Evolutionary conservation across 192 early-diverging fungal genomes (phyloP).

Genomic region (Coemansia sp.): DNA sequence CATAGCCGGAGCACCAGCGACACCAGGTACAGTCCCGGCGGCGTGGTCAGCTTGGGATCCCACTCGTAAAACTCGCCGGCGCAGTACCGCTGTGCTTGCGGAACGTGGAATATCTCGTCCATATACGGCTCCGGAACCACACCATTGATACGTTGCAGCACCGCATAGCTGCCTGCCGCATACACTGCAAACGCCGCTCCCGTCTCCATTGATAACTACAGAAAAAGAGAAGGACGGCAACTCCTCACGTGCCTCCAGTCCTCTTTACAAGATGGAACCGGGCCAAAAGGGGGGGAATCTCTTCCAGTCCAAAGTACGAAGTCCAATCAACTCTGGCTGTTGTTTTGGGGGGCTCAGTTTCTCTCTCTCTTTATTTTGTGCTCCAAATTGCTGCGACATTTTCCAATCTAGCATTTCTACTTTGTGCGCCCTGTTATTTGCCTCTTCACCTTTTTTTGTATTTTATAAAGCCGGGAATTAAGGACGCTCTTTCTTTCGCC

Average conservation of each 20-base stretch:
- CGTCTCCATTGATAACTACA: background rate
- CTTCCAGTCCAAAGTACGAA: too few relatives aligned
- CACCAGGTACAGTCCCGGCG: slow-evolving; percentile 82
- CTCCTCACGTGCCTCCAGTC: too few relatives aligned
- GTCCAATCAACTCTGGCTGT: too few relatives aligned
- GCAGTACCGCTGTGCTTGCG: slow-evolving; percentile 88
- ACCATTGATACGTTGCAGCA: slow-evolving; percentile 20
- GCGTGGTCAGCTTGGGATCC: slow-evolving; percentile 97
- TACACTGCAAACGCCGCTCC: slow-evolving; percentile 24
- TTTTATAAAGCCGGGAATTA: background rate
- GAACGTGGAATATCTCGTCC: slow-evolving; percentile 96
- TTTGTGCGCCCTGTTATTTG: slow-evolving; percentile 2
- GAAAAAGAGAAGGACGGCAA: too few relatives aligned
- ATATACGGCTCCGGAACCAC: slow-evolving; percentile 39
- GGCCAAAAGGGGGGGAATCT: too few relatives aligned
- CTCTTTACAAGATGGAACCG: too few relatives aligned
- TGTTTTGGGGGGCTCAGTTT: too few relatives aligned
- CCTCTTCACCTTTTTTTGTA: slow-evolving; percentile 1
- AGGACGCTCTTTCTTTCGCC: too few relatives aligned
- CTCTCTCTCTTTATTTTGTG: background rate
- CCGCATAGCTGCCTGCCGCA: slow-evolving; percentile 23
- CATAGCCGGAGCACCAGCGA: slow-evolving; percentile 9
- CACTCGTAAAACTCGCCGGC: slow-evolving; percentile 64
- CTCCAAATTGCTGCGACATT: background rate
- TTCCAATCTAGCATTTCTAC: background rate